Base-by-base conservation (phyloP, 2,329 filamentous ascomycete species). In the Cylindrodendrum hubeiense region DNA sequence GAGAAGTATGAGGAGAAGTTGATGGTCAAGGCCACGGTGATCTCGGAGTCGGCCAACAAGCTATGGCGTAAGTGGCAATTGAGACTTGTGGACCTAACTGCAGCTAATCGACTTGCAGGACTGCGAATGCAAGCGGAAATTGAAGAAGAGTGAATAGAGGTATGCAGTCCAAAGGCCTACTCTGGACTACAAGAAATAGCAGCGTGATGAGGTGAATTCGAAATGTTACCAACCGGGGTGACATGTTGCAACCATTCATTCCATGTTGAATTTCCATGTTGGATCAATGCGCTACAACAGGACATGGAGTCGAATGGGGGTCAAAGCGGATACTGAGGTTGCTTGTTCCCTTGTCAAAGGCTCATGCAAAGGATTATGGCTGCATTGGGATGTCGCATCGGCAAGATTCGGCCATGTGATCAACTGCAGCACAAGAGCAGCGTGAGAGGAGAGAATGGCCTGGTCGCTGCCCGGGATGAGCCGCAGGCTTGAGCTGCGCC, bases 41-140 rank as follows among this genome's bases (percentile, higher is more conserved):
- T 94, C 66, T 85, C 89, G 28, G 84, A 88, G 30, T 90, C 90
- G 49, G 91, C 92, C 19, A 93, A 89, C 78, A 85, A 86, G 66
- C 79, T 94, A 22, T 93, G 91, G 90, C 89, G 86, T 89, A 80
- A 77, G 86, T 82, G 17, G 17, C 22, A 24, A 19, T 15, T 50
- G 26, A 57, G 19, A 30, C 60, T 19, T 39, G 28, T 46, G 41
- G 24, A 22, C 37, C 34, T 51, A 44, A 49, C 61, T 61, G 58
- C 67, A 41, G 62, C 69, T 70, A 65, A 71, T 21, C 24, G n/a
- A 53, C 33, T 26, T 33, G 15, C 66, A 87, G 85, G 84, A 69
- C 77, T 83, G 30, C 81, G 87, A 74, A 82, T 86, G 81, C 84
- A 85, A 71, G 79, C 83, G 17, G 83, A 87, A 28, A 71, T 86